Conservation (phyloP, 108 stramenopile genomes). For the Ochromonas danica region DNA sequence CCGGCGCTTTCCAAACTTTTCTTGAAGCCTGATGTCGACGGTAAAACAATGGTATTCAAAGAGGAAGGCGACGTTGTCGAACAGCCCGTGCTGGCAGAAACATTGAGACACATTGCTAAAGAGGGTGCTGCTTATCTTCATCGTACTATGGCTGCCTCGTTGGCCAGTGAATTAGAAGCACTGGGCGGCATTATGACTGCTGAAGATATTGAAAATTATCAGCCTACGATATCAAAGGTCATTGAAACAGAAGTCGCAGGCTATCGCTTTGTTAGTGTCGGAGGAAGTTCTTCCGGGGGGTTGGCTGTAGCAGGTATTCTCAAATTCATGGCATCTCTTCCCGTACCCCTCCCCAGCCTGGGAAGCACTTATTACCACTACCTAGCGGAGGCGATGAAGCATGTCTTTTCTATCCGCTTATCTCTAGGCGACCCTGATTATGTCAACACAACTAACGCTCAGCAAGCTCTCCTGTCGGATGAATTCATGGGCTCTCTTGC, state of each 20-base stretch:
- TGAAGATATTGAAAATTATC: conserved; percentile 63
- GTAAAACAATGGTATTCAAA: conserved; percentile 41
- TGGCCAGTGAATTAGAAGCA: conserved; percentile 59
- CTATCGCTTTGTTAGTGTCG: conserved; percentile 61
- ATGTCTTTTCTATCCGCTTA: conserved; percentile 79
- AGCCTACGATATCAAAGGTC: conserved; percentile 46
- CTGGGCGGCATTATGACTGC: conserved; percentile 69
- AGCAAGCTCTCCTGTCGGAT: conserved; percentile 56
- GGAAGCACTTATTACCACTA: conserved; percentile 65
- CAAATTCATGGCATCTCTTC: conserved; percentile 64
- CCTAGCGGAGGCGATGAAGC: conserved; percentile 66
- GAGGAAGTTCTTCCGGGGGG: conserved; percentile 78
- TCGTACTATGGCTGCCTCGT: conserved; percentile 48
- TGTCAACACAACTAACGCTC: conserved; percentile 50
- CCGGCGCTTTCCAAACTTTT: conserved; percentile 57
- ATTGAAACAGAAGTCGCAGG: conserved; percentile 54
- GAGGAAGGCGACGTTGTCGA: conserved; percentile 63
- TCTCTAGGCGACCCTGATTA: conserved; percentile 71
- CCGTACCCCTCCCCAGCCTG: conserved; percentile 51
- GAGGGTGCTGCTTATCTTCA: conserved; percentile 67
- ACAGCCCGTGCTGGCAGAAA: conserved; percentile 57
- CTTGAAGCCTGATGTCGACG: conserved; percentile 55
- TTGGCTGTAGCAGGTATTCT: conserved; percentile 66
- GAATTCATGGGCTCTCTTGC: conserved; percentile 53
- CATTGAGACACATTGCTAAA: conserved; percentile 56